Evolutionary conservation across 257 asterid genomes (phyloP), one percentile per base, ranked within the genome.

Genomic region (Nemophila menziesii): DNA sequence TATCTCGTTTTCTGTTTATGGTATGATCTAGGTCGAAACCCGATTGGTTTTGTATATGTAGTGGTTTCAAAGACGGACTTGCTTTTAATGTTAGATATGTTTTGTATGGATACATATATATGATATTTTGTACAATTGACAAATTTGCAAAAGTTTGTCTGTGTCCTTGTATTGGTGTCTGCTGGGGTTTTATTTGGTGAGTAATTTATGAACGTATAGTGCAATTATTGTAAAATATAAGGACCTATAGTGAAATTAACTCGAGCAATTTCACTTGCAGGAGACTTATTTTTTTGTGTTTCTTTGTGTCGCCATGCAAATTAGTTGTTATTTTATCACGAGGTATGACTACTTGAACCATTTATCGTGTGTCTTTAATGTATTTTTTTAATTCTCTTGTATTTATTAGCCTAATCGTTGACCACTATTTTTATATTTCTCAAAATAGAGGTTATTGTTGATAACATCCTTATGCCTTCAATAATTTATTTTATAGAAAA

Each of bases 111-210:
- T 55, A 52, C 68, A 66, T 68, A 66, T 52, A 66, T 61, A 2
- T 66, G 61, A 5, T 64, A 54, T 16, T 64, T 60, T 56, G 34
- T 66, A 47, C 56, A 55, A 43, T 61, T 18, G 73, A 66, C 51
- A 61, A 66, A 46, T 66, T 61, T 23, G 73, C 73, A 8, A 65
- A 66, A 44, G 61, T 61, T 23, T 66, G 65, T 8, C 73, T 68
- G 5, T 66, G 68, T 61, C 72, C 72, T 29, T 66, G 73, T 54
- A 66, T 49, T 37, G 73, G 73, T 47, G 57, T 61, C 39, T 64
- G 68, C n/a, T 66, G 73, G 73, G 73, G 73, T 11, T 51, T 66
- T 48, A 61, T 66, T 16, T 61, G 73, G 73, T 66, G 22, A 57
- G 61, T 44, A 22, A 33, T 22, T 13, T 63, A 5, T 8, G 9